These are phyloP conservation scores for Mucor saturninus DNA, from an alignment of 371 early-diverging fungal species.

Conservation along the genomic window DNA sequence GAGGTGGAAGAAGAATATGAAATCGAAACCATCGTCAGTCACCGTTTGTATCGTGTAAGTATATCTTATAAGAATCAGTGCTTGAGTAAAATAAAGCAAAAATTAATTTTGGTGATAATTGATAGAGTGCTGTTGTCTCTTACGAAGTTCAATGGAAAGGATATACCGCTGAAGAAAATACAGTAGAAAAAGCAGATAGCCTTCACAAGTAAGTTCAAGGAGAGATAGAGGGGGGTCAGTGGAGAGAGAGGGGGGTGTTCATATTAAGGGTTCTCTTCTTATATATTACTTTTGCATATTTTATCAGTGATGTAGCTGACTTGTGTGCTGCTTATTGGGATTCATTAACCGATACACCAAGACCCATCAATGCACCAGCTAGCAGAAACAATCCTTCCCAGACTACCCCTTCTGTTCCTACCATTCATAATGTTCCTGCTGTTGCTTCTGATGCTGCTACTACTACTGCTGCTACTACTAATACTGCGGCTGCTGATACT, in stretches of 20 bases:
- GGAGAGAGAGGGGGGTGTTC: neutral
- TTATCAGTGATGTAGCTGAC: constrained; percentile 33
- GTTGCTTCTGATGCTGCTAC: no score
- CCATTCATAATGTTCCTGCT: no score
- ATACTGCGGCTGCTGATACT: neutral
- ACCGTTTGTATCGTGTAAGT: constrained; percentile 17
- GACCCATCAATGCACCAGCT: constrained; percentile 23
- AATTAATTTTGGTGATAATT: no score
- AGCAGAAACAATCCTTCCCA: neutral
- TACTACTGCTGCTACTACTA: neutral
- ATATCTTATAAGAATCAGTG: neutral
- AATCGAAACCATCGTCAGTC: constrained; percentile 18
- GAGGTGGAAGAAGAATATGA: constrained; percentile 19
- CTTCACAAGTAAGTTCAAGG: constrained; percentile 36
- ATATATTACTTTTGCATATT: neutral
- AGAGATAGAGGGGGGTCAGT: neutral
- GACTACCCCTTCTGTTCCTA: no score
- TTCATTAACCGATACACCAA: neutral
- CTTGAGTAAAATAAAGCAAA: no score
- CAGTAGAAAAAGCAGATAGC: constrained; percentile 28
- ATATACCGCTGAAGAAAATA: constrained; percentile 26
- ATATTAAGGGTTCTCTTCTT: neutral
- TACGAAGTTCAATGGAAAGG: constrained; percentile 34
- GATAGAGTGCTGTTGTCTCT: constrained; percentile 21
- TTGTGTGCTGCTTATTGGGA: constrained; percentile 39